Base-by-base conservation (phyloP, 371 early-diverging fungal genomes). In the Syncephalastrum contaminatum region DNA sequence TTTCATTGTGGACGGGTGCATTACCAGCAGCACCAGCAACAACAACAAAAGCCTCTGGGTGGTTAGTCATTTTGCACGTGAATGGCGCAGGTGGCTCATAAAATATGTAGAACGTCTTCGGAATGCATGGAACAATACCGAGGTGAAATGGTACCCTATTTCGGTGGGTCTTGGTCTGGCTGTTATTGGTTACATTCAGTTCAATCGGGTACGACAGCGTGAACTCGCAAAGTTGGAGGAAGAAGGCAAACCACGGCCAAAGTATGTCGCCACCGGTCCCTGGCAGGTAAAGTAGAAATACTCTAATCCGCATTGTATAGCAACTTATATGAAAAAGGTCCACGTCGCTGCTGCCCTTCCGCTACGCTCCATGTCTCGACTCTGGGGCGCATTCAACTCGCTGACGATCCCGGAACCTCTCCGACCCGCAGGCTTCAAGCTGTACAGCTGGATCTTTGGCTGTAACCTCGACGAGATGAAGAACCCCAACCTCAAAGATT, bases 381-480 rank as follows among this genome's bases (percentile, higher is more conserved):
- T 93, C 16, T 96, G 95, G 88, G 98, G 98, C 2, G 80, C 84
- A 36, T 80, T 96, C 69, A 93, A 91, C 59, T 87, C 81, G 6
- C 64, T 94, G 40, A 90, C 85, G 6, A 83, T 98, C 16, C 98
- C 98, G 0, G 63, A 71, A 21, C 71, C 75, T 58, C 73, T 96
- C 48, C 90, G 98, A 45, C 72, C 61, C 3, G 87, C 94, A 3
- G 75, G 94, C 19, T 91, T 88, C 64, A 77, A 73, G 43, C 40
- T 88, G 1, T 98, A 97, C 54, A 83, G 89, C 40, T 85, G 84
- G 78, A 63, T 90, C 16, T 98, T 96, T 71, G 89, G 88, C 48
- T 96, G 97, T 70, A 90, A 95, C 58, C 70, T 97, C 44, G 91
- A 90, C 21, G 98, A 98, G 67, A 94, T 96, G 92, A 83, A 83